Evolutionary conservation across 2,329 filamentous ascomycete species (phyloP).

Genomic region (Aspergillus sclerotialis): DNA sequence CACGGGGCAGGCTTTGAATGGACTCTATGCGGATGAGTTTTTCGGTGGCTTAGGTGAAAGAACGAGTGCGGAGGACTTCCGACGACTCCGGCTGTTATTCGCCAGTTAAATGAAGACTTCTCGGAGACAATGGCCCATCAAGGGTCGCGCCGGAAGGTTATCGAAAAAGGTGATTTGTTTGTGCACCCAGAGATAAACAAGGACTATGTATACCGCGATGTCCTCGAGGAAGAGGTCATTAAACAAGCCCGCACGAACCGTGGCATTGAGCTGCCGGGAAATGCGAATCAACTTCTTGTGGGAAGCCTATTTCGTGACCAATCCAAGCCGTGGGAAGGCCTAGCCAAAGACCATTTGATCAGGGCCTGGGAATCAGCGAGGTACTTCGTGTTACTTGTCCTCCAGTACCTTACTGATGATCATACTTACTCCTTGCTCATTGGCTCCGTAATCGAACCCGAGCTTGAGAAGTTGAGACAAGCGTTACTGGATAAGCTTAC

Average conservation of each 20-base stretch:
- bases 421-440: constrained; percentile 13
- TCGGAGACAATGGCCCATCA: constrained; percentile 15
- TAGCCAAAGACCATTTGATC: constrained; percentile 20
- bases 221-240: constrained; percentile 12
- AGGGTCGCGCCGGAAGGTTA: constrained; percentile 10
- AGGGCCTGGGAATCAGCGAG: constrained; percentile 15
- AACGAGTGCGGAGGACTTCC: constrained; percentile 8
- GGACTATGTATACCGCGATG: background rate
- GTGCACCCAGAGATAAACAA: constrained; percentile 8
- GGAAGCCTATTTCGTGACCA: constrained; percentile 28
- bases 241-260: constrained; percentile 21
- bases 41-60: constrained; percentile 23
- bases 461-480: constrained; percentile 16
- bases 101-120: constrained; percentile 20
- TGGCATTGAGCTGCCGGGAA: constrained; percentile 30
- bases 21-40: constrained; percentile 35
- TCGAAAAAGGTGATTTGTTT: constrained; percentile 3
- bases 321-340: constrained; percentile 23
- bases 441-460: constrained; percentile 10
- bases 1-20: constrained; percentile 33
- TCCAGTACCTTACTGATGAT: constrained; percentile 19
- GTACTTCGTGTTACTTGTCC: constrained; percentile 14
- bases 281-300: constrained; percentile 25
- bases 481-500: constrained; percentile 14
- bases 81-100: constrained; percentile 23